Conservation (phyloP, 106 monocot genomes). For the Dendrobium officinale region DNA sequence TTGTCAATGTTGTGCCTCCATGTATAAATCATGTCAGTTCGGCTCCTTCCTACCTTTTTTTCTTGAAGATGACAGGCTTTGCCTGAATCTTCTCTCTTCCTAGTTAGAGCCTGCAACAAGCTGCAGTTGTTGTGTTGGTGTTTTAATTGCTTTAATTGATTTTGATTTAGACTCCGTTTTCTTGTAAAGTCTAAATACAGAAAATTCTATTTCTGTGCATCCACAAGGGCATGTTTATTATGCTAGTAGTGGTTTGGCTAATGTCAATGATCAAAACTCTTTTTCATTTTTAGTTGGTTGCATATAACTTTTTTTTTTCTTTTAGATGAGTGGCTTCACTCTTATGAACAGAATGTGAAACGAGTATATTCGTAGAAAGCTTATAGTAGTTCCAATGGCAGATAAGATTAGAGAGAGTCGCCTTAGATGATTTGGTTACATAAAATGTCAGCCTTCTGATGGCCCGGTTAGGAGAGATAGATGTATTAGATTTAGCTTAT, state of each 20-base stretch:
- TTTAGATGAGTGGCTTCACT: too few species aligned
- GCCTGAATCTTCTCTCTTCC: not conserved
- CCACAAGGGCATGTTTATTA: not conserved
- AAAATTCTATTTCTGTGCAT: not conserved
- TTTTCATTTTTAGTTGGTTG: not conserved
- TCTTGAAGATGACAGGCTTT: not conserved
- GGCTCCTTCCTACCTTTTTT: not conserved
- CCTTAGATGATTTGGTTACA: too few species aligned
- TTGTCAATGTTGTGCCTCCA: not conserved
- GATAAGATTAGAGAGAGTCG: too few species aligned
- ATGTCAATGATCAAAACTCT: not conserved
- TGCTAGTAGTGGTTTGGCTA: not conserved
- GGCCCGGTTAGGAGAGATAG: too few species aligned
- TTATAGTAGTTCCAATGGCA: too few species aligned
- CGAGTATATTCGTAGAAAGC: too few species aligned
- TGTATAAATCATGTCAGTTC: not conserved
- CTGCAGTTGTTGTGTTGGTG: not conserved
- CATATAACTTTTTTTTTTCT: too few species aligned
- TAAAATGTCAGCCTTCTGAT: too few species aligned
- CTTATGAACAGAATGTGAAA: too few species aligned
- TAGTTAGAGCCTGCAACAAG: not conserved
- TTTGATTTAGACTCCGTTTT: not conserved
- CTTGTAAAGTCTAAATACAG: not conserved
- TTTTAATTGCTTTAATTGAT: not conserved
- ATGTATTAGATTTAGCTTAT: too few species aligned